Conservation (phyloP, 257 asterid species). For the Solanum rostratum region DNA sequence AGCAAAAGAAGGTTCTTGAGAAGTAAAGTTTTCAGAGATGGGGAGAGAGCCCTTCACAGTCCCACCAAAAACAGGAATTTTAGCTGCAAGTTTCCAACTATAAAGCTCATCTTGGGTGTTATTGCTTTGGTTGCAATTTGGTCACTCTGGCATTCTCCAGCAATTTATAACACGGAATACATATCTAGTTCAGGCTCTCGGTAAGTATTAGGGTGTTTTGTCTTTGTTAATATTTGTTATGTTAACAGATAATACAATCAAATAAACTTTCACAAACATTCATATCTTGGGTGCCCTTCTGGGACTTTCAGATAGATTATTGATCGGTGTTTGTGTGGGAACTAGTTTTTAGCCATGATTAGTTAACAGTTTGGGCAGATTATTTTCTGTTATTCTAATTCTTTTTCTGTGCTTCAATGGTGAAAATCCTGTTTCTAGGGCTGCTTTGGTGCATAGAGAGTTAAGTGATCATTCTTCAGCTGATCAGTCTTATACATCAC, state of each 20-base stretch:
- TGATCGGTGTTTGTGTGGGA: not conserved
- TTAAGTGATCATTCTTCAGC: constrained; percentile 25
- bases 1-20: constrained; percentile 50
- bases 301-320: not conserved
- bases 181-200: constrained; percentile 26
- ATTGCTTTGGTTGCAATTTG: constrained; percentile 55
- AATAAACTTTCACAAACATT: not conserved
- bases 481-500: constrained; percentile 41
- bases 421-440: constrained; percentile 22
- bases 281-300: not conserved
- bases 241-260: not conserved
- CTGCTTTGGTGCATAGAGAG: constrained; percentile 40
- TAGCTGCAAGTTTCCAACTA: constrained; percentile 40
- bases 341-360: not conserved
- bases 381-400: not conserved
- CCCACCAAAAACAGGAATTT: constrained; percentile 39
- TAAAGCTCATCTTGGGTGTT: constrained; percentile 56
- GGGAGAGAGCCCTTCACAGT: constrained; percentile 40
- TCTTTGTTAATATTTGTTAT: not conserved
- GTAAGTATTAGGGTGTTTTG: constrained; percentile 18
- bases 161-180: constrained; percentile 45
- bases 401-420: not conserved
- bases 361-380: not conserved
- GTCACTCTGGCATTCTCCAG: constrained; percentile 44
- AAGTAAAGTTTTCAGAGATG: constrained; percentile 46